These are phyloP conservation scores for Brassica incana DNA, from an alignment of 345 rosid genomes.

Conservation along the genomic window DNA sequence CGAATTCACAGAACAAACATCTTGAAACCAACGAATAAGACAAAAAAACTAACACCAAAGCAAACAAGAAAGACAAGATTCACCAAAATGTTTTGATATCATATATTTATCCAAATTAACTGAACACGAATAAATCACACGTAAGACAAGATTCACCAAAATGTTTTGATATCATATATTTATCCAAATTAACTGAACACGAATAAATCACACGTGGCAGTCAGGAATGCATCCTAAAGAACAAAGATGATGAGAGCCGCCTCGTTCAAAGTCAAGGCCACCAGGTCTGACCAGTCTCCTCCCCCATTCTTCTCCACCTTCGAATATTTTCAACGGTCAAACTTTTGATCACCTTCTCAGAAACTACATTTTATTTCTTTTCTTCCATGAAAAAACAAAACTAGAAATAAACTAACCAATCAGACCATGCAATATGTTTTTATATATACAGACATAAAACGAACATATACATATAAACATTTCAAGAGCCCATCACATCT, in stretches of 20 bases:
- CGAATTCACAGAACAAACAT: neutral
- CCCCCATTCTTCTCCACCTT: conserved; percentile 15
- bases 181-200: neutral
- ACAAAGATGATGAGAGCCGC: conserved; percentile 52
- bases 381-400: neutral
- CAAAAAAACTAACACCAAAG: neutral
- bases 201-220: conserved; percentile 16
- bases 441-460: conserved; percentile 31
- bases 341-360: conserved; percentile 62
- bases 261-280: conserved; percentile 69
- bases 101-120: neutral
- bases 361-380: conserved; percentile 42
- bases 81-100: neutral
- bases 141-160: neutral
- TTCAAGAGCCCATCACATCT: conserved; percentile 14
- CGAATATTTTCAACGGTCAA: conserved; percentile 86
- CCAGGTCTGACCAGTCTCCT: conserved; percentile 63
- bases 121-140: neutral
- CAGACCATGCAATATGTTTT: conserved; percentile 28
- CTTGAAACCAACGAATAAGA: neutral
- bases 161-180: neutral
- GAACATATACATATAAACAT: conserved; percentile 8
- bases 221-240: neutral
- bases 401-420: neutral
- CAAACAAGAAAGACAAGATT: conserved; percentile 1